Conservation (phyloP, 768 basidiomycete genomes). For the Boletus fagicola region DNA sequence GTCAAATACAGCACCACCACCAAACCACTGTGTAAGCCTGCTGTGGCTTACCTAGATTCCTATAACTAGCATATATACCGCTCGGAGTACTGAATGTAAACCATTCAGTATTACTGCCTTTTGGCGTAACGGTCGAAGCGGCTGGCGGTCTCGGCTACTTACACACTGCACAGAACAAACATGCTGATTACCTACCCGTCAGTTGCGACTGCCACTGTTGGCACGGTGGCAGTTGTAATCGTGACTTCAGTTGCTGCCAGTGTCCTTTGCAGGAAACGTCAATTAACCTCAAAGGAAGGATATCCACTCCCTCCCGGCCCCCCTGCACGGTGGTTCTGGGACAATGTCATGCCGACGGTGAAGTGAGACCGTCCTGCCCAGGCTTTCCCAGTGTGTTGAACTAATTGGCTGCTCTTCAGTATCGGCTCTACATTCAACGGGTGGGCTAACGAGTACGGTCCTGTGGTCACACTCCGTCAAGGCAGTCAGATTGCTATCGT, state of each 20-base stretch:
- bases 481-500: conserved; percentile 34
- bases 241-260: not conserved
- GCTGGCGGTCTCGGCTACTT: too few species aligned
- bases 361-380: conserved; percentile 6
- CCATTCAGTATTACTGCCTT: too few species aligned
- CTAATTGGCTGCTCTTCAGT: conserved; percentile 1
- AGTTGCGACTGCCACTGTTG: not conserved
- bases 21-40: too few species aligned
- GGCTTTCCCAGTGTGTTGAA: not conserved
- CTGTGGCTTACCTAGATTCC: too few species aligned
- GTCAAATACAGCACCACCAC: too few species aligned
- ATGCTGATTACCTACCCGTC: not conserved
- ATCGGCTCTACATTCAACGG: conserved; percentile 40
- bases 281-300: conserved; percentile 3
- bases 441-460: conserved; percentile 57
- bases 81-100: too few species aligned
- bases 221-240: not conserved
- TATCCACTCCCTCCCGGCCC: not conserved
- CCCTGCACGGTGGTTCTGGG: conserved; percentile 9
- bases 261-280: not conserved
- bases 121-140: too few species aligned
- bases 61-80: too few species aligned
- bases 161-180: too few species aligned
- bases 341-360: conserved; percentile 1
- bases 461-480: conserved; percentile 53